Percentiles rank a stretch among this genome's conserved stretches.
These are phyloP conservation scores for Sarocladiaceae sp. DNA, from an alignment of 2,329 filamentous ascomycete genomes.

Conservation along the genomic window DNA sequence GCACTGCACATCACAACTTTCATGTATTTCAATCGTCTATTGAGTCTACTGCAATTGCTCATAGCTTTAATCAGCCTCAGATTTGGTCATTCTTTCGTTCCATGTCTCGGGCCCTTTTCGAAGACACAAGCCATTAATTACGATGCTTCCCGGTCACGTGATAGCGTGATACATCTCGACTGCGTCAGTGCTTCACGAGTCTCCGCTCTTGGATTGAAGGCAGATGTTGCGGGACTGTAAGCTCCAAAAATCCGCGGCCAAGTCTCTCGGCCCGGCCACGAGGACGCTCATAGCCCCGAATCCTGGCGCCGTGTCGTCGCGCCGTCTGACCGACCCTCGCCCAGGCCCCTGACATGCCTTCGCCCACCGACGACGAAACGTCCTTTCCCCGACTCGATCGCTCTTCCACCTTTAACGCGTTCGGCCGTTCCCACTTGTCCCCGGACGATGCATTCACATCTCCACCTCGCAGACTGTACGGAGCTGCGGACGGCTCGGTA, in stretches of 20 bases:
- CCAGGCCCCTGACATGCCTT: conserved; percentile 24
- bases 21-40: too few species aligned
- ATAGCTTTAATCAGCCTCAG: too few species aligned
- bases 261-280: conserved; percentile 1
- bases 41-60: too few species aligned
- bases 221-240: neutral
- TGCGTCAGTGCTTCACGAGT: neutral
- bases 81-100: too few species aligned
- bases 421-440: conserved; percentile 65
- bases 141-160: too few species aligned
- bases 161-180: neutral
- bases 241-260: conserved; percentile 1
- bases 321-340: neutral
- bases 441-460: conserved; percentile 81
- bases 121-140: too few species aligned
- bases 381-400: conserved; percentile 28
- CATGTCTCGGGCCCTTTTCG: too few species aligned
- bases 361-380: conserved; percentile 34
- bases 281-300: neutral
- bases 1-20: neutral
- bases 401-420: conserved; percentile 24
- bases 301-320: neutral
- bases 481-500: conserved; percentile 31
- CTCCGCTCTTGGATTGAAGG: neutral
- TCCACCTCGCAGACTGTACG: conserved; percentile 50